Conservation (phyloP, 805 yeast species). For the Candida chilensis region DNA sequence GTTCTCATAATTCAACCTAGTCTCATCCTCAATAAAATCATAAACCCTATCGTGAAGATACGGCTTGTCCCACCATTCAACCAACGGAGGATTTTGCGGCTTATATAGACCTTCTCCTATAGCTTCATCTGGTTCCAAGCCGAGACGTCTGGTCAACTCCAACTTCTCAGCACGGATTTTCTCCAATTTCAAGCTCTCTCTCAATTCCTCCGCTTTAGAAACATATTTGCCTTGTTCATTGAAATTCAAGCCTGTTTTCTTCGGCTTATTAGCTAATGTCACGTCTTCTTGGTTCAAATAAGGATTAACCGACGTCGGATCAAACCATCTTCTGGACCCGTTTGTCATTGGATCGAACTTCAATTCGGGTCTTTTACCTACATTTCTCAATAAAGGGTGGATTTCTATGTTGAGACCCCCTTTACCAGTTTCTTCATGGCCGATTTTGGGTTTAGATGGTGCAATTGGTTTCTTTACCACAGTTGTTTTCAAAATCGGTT, state of each 20-base stretch:
- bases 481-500: no score
- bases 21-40: slow-evolving; percentile 16
- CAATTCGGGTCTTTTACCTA: slow-evolving; percentile 13
- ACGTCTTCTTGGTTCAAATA: slow-evolving; percentile 18
- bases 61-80: slow-evolving; percentile 89
- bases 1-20: slow-evolving; percentile 19
- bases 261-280: slow-evolving; percentile 2
- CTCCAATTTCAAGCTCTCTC: slow-evolving; percentile 27
- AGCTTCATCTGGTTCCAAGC: slow-evolving; percentile 39
- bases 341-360: slow-evolving; percentile 21
- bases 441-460: no score
- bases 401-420: slow-evolving; percentile 22
- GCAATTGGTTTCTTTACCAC: no score
- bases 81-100: slow-evolving; percentile 42
- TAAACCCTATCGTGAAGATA: slow-evolving; percentile 31
- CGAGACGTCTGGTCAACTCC: slow-evolving; percentile 20
- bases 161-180: slow-evolving; percentile 18
- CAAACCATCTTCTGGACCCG: slow-evolving; percentile 16
- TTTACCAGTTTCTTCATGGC: no score
- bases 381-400: slow-evolving; percentile 25
- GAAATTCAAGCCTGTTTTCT: slow-evolving; percentile 34
- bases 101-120: slow-evolving; percentile 50
- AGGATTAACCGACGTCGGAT: slow-evolving; percentile 24
- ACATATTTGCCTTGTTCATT: slow-evolving; percentile 59
- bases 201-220: slow-evolving; percentile 38